phyloP scores from a whole-genome alignment of 306 rosid genomes.

The Gillenia trifoliata region DNA sequence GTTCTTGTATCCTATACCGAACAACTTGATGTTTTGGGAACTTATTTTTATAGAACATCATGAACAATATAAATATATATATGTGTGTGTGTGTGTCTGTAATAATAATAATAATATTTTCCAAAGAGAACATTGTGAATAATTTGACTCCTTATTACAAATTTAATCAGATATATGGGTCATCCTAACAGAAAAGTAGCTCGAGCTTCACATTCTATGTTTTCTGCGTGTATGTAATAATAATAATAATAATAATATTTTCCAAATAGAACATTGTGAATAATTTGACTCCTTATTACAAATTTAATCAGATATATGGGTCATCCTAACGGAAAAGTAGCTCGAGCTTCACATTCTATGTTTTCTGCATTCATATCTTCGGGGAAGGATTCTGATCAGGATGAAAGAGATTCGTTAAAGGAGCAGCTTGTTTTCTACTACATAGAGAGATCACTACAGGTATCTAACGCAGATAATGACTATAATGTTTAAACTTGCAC shows the following conservation, averaged over 20 bases:
- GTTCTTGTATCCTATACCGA: slow-evolving; percentile 86
- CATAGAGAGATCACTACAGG: slow-evolving; percentile 67
- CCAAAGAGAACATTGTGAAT: slow-evolving; percentile 3
- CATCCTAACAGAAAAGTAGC: slow-evolving; percentile 83
- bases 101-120: too few relatives aligned
- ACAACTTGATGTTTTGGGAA: slow-evolving; percentile 14
- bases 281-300: slow-evolving; percentile 38
- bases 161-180: slow-evolving; percentile 68
- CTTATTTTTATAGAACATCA: too few relatives aligned
- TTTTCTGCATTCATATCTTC: slow-evolving; percentile 60
- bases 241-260: too few relatives aligned
- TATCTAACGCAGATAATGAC: slow-evolving; percentile 18
- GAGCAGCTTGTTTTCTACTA: slow-evolving; percentile 91
- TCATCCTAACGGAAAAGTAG: slow-evolving; percentile 79
- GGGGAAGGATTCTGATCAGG: slow-evolving; percentile 53
- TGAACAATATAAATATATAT: too few relatives aligned
- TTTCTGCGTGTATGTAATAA: too few relatives aligned
- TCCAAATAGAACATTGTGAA: slow-evolving; percentile 6
- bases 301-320: slow-evolving; percentile 68
- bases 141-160: slow-evolving; percentile 37
- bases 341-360: slow-evolving; percentile 80
- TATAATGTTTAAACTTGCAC: slow-evolving; percentile 8
- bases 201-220: slow-evolving; percentile 78
- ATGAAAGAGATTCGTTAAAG: slow-evolving; percentile 50
- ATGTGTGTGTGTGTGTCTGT: too few relatives aligned